phyloP scores from a whole-genome alignment of 148 eudicot genomes.

The Cornus florida region DNA sequence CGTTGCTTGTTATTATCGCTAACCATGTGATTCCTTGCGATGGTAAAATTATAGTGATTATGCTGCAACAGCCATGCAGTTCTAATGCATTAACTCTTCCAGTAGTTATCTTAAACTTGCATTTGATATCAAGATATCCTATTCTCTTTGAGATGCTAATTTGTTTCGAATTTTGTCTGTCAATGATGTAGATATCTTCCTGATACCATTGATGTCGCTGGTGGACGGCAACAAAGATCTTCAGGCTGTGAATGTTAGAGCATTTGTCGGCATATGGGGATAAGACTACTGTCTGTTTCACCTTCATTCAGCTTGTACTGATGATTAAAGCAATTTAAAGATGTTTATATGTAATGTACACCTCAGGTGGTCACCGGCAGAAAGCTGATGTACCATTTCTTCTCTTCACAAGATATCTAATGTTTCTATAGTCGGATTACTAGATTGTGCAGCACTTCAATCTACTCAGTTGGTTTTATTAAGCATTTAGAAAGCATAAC shows the following conservation, averaged over 20 bases:
- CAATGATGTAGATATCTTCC: constrained; percentile 54
- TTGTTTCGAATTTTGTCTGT: not conserved
- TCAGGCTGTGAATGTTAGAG: constrained; percentile 66
- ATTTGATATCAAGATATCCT: not conserved
- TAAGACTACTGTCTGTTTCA: not conserved
- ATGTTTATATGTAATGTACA: not conserved
- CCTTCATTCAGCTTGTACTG: not conserved
- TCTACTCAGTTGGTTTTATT: constrained; percentile 7
- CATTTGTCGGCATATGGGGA: not conserved
- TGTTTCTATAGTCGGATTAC: not conserved
- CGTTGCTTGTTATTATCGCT: not conserved
- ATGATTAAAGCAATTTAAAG: not conserved
- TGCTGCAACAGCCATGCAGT: not conserved
- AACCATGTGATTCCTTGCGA: not conserved
- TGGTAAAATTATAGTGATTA: not conserved
- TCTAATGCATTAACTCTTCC: not conserved
- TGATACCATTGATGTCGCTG: constrained; percentile 63
- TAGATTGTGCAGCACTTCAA: constrained; percentile 19
- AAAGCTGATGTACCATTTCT: not conserved
- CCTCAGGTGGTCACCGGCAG: not conserved
- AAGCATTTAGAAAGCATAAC: not conserved
- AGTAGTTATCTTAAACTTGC: not conserved
- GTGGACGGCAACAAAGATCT: constrained; percentile 54
- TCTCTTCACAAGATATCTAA: not conserved
- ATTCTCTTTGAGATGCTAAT: not conserved